These are phyloP conservation scores for Crithidia mellificae DNA, from an alignment of 208 protist species.

Conservation along the genomic window DNA sequence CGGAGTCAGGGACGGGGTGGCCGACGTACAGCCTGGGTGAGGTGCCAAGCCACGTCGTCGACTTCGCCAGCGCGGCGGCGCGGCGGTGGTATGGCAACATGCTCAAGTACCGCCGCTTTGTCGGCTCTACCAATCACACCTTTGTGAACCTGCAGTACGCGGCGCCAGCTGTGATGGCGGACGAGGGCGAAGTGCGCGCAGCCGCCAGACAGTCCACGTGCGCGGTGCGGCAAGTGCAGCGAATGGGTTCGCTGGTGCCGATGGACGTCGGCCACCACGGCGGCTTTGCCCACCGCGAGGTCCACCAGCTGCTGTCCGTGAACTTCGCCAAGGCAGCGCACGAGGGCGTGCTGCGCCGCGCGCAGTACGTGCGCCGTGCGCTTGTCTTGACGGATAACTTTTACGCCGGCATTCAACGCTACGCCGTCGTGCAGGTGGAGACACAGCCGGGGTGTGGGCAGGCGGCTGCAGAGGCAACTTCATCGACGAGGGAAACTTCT, in stretches of 20 bases:
- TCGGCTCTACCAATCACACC: constrained; percentile 89
- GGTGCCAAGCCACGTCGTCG: constrained; percentile 86
- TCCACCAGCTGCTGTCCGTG: constrained; percentile 97
- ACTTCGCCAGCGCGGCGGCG: constrained; percentile 86
- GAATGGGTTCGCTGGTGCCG: constrained; percentile 57
- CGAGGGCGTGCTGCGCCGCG: constrained; percentile 77
- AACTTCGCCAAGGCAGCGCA: constrained; percentile 66
- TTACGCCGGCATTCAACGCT: constrained; percentile 96
- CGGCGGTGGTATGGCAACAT: constrained; percentile 88
- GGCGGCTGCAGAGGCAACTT: neutral
- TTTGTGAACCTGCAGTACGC: constrained; percentile 98
- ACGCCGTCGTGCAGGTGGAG: constrained; percentile 74
- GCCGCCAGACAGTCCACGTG: neutral
- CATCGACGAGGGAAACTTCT: neutral
- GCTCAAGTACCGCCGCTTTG: constrained; percentile 88
- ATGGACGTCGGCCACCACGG: constrained; percentile 79
- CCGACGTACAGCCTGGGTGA: constrained; percentile 33
- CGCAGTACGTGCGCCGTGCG: constrained; percentile 64
- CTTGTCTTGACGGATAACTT: constrained; percentile 96
- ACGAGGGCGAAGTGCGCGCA: neutral
- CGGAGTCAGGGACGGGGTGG: constrained; percentile 38
- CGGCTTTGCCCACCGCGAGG: constrained; percentile 88
- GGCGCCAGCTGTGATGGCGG: constrained; percentile 74
- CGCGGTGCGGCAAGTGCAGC: constrained; percentile 69
- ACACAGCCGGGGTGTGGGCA: constrained; percentile 8